Evolutionary conservation across 1,284 basidiomycete species (phyloP).

Genomic region (Entoloma clypeatum): DNA sequence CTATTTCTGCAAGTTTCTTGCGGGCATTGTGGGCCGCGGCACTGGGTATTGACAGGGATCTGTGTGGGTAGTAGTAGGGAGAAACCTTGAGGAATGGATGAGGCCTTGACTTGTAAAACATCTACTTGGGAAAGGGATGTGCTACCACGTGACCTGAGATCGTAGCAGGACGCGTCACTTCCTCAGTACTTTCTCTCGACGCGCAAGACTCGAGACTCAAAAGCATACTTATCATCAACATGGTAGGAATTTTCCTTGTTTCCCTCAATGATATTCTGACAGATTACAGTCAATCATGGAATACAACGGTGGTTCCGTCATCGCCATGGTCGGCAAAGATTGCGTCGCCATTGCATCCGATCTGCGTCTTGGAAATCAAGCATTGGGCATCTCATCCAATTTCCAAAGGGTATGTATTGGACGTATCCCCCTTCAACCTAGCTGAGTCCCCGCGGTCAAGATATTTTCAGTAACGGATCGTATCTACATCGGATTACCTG

Average conservation of each 20-base stretch:
- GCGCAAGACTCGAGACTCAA: conserved; percentile 9
- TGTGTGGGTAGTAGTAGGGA: conserved; percentile 9
- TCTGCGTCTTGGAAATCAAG: conserved; percentile 88
- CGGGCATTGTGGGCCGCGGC: not conserved
- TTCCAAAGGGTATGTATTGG: conserved; percentile 80
- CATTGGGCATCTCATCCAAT: conserved; percentile 85
- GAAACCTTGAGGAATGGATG: not conserved
- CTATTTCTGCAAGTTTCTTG: conserved; percentile 51
- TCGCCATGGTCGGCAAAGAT: conserved; percentile 99
- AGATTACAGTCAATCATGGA: conserved; percentile 72
- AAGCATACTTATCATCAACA: conserved; percentile 29
- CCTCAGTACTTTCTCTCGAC: conserved; percentile 7
- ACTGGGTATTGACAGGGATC: conserved; percentile 12
- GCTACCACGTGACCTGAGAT: too few species aligned
- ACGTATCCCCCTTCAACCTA: not conserved
- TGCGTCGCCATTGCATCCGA: conserved; percentile 99
- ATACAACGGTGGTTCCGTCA: conserved; percentile 93
- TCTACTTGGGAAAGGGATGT: too few species aligned
- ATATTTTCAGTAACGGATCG: conserved; percentile 94
- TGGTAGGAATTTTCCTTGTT: conserved; percentile 31
- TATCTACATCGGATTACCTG: conserved; percentile 90
- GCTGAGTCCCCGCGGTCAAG: conserved; percentile 38
- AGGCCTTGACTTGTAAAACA: not conserved
- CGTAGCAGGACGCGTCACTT: conserved; percentile 28
- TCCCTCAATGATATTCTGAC: not conserved